Evolutionary conservation across 2,329 filamentous ascomycete species (phyloP).

Genomic region (Arthrobotrys pseudoclavata): DNA sequence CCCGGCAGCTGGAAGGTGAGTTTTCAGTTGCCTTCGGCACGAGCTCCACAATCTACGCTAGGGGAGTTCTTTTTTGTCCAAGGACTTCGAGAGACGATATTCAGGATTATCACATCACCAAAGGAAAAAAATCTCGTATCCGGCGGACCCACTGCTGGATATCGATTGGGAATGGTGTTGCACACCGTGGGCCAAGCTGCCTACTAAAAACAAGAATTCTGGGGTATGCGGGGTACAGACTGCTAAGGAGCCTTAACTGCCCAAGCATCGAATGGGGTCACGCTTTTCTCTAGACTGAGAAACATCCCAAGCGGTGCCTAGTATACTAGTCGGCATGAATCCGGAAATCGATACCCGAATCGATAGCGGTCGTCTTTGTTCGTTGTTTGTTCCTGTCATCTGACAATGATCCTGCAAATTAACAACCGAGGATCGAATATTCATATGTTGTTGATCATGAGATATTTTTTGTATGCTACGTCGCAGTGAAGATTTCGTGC

Average conservation of each 20-base stretch:
- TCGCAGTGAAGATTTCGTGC: neutral
- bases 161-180: constrained; percentile 42
- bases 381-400: constrained; percentile 5
- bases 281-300: constrained; percentile 21
- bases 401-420: constrained; percentile 23
- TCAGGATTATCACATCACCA: constrained; percentile 26
- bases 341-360: constrained; percentile 50
- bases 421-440: neutral
- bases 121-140: constrained; percentile 18
- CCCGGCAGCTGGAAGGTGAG: neutral
- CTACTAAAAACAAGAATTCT: constrained; percentile 53
- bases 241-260: constrained; percentile 31
- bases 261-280: constrained; percentile 19
- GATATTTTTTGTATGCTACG: neutral
- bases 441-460: neutral
- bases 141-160: constrained; percentile 32
- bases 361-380: constrained; percentile 13
- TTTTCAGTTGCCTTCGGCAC: constrained; percentile 50
- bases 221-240: constrained; percentile 52
- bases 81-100: constrained; percentile 49
- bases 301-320: constrained; percentile 23
- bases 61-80: constrained; percentile 16
- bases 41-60: constrained; percentile 47
- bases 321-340: neutral
- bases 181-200: constrained; percentile 43